These are phyloP conservation scores for Colletotrichum sp. DNA, from an alignment of 2,329 filamentous ascomycete genomes.

Conservation along the genomic window DNA sequence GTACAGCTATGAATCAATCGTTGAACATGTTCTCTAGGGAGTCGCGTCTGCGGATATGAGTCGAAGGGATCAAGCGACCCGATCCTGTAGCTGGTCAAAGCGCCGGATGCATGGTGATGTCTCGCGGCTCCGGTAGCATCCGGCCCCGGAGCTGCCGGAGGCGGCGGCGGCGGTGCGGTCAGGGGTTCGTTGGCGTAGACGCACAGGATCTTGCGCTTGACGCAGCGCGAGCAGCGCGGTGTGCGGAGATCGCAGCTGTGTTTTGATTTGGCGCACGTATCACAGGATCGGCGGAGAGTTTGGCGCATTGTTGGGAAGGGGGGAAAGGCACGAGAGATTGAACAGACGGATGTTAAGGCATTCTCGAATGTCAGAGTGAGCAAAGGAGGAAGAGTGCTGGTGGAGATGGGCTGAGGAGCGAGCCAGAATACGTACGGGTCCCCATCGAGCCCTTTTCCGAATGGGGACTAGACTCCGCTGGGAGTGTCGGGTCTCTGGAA, in stretches of 20 bases:
- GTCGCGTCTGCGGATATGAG: slow-evolving; percentile 57
- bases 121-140: background rate
- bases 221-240: slow-evolving; percentile 60
- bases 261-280: slow-evolving; percentile 60
- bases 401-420: background rate
- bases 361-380: background rate
- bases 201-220: slow-evolving; percentile 51
- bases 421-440: background rate
- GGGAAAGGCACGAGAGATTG: background rate
- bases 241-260: slow-evolving; percentile 59
- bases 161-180: slow-evolving; percentile 26
- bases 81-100: slow-evolving; percentile 30
- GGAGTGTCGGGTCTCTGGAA: background rate
- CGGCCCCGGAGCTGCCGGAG: background rate
- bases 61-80: slow-evolving; percentile 59
- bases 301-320: slow-evolving; percentile 48
- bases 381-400: background rate
- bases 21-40: slow-evolving; percentile 56
- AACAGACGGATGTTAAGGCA: background rate
- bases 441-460: background rate
- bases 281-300: slow-evolving; percentile 63
- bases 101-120: background rate
- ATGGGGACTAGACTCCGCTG: slow-evolving; percentile 16
- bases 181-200: slow-evolving; percentile 60
- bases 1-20: slow-evolving; percentile 61